Evolutionary conservation across 257 asterid species (phyloP), one percentile per base, ranked within the genome.

Genomic region (Jasminum sambac): DNA sequence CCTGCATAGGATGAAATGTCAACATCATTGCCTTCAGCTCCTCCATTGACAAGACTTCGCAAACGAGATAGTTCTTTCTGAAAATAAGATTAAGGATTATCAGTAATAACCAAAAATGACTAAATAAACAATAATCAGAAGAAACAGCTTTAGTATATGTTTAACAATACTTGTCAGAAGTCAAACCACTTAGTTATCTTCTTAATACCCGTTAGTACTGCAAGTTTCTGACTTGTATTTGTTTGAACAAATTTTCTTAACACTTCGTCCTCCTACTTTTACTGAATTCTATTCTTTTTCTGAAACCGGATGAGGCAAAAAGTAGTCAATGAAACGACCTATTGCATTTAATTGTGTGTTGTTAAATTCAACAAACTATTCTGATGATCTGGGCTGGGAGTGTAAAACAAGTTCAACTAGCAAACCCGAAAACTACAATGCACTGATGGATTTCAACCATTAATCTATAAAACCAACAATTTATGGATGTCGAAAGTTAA

Each of bases 41-140:
- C 96, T 80, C 93, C 96, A 73, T 80, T 81, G 50, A 72, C 87
- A 61, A 84, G 74, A 83, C 81, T 75, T 84, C 87, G 82, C 84
- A 91, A 80, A 68, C 82, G 87, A 36, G 88, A 74, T 39, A 87
- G 87, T 80, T 90, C 96, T 84, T 84, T 90, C 97, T 90, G 84
- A 66, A 76, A 63, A 77, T 68, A 69, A 70, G 64, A 76, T 43
- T 46, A 42, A 63, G 16, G 24, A 5, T 64, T 21, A 64, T 55
- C 39, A 77, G 72, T 36, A 69, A 64, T 24, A 74, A 57, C 64
- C 66, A 48, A 42, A 43, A 74, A 14, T 41, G 57, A 42, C 57
- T 24, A 70, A 52, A 80, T 30, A 68, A 30, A 59, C 17, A 38
- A 19, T 52, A 77, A 3, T 38, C 39, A 14, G 64, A 77, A 37